Conservation (phyloP, 768 basidiomycete genomes). For the Mycena leptocephala region DNA sequence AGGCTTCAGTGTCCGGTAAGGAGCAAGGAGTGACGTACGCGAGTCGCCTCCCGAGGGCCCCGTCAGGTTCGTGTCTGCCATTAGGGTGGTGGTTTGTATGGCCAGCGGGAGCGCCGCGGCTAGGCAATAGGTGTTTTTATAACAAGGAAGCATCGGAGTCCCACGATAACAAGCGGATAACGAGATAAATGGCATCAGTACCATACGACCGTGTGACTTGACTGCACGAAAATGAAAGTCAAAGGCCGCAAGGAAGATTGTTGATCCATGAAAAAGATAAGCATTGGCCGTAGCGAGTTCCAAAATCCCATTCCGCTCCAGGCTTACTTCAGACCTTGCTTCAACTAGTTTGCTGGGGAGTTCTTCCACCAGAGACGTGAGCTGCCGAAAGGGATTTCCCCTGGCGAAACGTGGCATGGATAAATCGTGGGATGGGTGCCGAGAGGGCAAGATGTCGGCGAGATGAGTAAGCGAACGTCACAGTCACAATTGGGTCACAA, state of each 20-base stretch:
- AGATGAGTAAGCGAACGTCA: too few relatives aligned
- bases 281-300: too few relatives aligned
- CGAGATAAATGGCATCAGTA: background rate
- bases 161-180: conserved; percentile 5
- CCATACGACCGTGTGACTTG: conserved; percentile 12
- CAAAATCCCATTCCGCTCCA: too few relatives aligned
- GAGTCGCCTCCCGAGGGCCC: conserved; percentile 19
- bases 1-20: background rate
- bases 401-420: too few relatives aligned
- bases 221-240: background rate
- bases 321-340: too few relatives aligned
- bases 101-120: conserved; percentile 50
- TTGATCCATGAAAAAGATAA: background rate
- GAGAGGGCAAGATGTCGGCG: too few relatives aligned
- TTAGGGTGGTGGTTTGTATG: conserved; percentile 61
- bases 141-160: background rate
- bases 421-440: too few relatives aligned
- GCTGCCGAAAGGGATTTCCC: too few relatives aligned
- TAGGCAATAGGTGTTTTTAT: background rate
- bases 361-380: too few relatives aligned
- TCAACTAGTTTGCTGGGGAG: too few relatives aligned
- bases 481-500: too few relatives aligned
- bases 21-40: background rate
- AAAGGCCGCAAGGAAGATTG: too few relatives aligned
- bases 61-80: conserved; percentile 9